Evolutionary conservation across 148 eudicot species (phyloP).

Genomic region (Pouteria glomerata): DNA sequence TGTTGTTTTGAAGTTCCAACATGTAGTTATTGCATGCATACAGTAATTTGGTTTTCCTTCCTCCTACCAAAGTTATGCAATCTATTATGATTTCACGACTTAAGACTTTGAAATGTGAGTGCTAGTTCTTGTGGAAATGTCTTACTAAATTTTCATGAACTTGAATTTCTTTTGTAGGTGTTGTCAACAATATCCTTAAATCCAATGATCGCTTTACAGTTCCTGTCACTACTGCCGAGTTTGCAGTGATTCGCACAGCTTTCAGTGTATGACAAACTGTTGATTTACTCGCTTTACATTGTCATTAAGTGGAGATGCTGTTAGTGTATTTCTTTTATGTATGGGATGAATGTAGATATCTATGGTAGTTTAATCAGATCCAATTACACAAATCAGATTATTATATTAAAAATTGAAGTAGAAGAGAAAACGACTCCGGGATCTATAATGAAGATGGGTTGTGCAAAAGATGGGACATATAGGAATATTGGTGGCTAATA

Average conservation of each 20-base stretch:
- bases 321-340: neutral
- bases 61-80: neutral
- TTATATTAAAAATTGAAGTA: neutral
- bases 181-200: constrained; percentile 48
- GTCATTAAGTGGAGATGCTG: neutral
- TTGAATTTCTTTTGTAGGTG: constrained; percentile 48
- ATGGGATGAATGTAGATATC: constrained; percentile 2
- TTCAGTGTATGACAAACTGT: constrained; percentile 58
- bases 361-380: neutral
- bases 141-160: neutral
- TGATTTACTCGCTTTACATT: constrained; percentile 3
- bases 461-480: neutral
- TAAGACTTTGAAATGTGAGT: neutral
- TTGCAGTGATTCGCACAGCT: constrained; percentile 81
- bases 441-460: neutral
- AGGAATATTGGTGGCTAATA: neutral
- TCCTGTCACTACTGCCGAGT: constrained; percentile 78
- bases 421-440: neutral
- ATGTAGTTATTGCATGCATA: neutral
- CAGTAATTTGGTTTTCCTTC: neutral
- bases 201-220: constrained; percentile 65
- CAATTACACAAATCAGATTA: neutral
- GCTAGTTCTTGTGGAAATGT: neutral
- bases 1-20: neutral
- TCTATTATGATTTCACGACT: neutral